These are phyloP conservation scores for Massarina eburnea DNA, from an alignment of 2,329 filamentous ascomycete genomes.

Conservation along the genomic window DNA sequence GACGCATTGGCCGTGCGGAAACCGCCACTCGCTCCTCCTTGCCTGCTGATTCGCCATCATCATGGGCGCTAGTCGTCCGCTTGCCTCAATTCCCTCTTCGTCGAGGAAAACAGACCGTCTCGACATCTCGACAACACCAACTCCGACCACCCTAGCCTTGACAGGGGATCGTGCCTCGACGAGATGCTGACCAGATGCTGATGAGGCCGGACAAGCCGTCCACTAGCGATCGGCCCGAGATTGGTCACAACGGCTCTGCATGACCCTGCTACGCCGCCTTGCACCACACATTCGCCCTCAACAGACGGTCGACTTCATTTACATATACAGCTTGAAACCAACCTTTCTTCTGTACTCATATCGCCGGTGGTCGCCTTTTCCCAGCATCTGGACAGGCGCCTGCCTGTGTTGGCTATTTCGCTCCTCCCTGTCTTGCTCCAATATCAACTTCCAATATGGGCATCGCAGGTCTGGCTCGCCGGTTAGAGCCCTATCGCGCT, in stretches of 20 bases:
- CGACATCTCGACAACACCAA: constrained; percentile 3
- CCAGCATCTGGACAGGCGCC: background rate
- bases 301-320: constrained; percentile 14
- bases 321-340: constrained; percentile 4
- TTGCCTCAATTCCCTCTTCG: constrained; percentile 5
- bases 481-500: constrained; percentile 35
- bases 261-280: constrained; percentile 10
- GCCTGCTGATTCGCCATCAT: background rate
- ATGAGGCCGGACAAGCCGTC: constrained; percentile 2
- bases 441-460: constrained; percentile 27
- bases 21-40: constrained; percentile 17
- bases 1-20: constrained; percentile 22
- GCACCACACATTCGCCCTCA: constrained; percentile 11
- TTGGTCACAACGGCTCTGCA: constrained; percentile 5
- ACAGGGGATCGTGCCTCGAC: background rate
- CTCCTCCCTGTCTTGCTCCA: background rate
- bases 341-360: constrained; percentile 6
- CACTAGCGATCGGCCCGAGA: constrained; percentile 2
- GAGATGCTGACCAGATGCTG: constrained; percentile 3
- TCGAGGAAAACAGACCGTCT: constrained; percentile 1
- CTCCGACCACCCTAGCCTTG: background rate
- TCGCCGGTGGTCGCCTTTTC: constrained; percentile 2
- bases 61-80: background rate
- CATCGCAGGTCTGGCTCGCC: constrained; percentile 33
- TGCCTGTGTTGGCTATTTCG: background rate